Percentiles rank a stretch among this genome's conserved stretches.
Conservation (phyloP, 495 filamentous ascomycete genomes). For the Penicillium antarcticum region DNA sequence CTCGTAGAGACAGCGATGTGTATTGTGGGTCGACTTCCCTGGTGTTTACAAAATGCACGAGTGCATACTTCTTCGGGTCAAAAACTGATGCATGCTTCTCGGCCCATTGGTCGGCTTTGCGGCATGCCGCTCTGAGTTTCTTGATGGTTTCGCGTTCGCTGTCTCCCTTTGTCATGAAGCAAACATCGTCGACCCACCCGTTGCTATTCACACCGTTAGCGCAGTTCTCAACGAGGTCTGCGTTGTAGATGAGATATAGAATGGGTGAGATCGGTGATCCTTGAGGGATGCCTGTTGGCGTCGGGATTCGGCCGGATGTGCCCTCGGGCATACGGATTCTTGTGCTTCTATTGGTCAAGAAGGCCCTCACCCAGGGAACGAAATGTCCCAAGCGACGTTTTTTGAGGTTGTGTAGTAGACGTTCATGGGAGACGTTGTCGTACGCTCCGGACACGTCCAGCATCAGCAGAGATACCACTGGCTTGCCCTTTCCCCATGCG, state of each 20-base stretch:
- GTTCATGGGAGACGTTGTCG: no score
- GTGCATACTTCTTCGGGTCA: conserved; percentile 10
- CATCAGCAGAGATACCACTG: conserved; percentile 4
- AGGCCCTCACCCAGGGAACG: no score
- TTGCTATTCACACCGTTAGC: not conserved
- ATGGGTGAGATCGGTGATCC: conserved; percentile 21
- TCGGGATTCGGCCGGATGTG: not conserved
- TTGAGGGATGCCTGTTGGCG: conserved; percentile 14
- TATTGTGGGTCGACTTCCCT: no score
- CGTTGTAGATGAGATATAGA: conserved; percentile 22
- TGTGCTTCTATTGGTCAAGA: no score
- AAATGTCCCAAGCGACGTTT: no score
- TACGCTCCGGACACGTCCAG: no score
- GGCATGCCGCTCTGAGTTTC: not conserved
- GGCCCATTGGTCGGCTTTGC: conserved; percentile 6
- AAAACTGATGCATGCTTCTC: conserved; percentile 14
- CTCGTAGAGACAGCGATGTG: not conserved
- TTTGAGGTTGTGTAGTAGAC: no score
- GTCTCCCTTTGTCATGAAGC: conserved; percentile 1
- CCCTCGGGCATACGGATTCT: no score
- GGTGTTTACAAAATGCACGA: conserved; percentile 12
- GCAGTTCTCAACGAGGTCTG: conserved; percentile 10
- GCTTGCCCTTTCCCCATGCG: conserved; percentile 4
- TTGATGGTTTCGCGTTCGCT: not conserved
- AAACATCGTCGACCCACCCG: conserved; percentile 17